phyloP scores from a whole-genome alignment of 164 flowering plant genomes.

The Liriodendron chinense region DNA sequence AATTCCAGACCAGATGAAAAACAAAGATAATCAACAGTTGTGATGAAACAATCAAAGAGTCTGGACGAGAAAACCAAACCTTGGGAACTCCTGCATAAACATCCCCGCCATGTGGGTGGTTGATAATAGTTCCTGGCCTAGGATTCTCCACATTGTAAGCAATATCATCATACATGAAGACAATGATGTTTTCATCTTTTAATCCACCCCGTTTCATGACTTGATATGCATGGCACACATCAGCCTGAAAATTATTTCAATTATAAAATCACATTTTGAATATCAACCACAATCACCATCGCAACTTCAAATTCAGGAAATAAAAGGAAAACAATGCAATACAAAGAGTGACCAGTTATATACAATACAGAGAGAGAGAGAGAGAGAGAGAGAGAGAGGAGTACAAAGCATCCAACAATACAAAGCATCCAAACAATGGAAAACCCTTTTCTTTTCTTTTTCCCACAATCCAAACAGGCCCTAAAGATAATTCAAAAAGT shows the following conservation, averaged over 20 bases:
- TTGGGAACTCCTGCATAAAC: conserved; percentile 87
- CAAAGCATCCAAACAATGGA: too few relatives aligned
- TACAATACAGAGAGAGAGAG: too few relatives aligned
- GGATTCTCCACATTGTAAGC: conserved; percentile 74
- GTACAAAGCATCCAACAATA: too few relatives aligned
- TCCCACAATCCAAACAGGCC: too few relatives aligned
- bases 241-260: conserved; percentile 42
- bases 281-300: too few relatives aligned
- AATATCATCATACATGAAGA: conserved; percentile 92
- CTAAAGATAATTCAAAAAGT: too few relatives aligned
- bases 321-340: too few relatives aligned
- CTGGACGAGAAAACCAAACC: conserved; percentile 34
- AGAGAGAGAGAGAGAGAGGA: too few relatives aligned
- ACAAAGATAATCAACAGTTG: neutral
- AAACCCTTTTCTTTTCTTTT: too few relatives aligned
- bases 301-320: too few relatives aligned
- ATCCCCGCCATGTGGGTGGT: conserved; percentile 71
- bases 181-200: conserved; percentile 84
- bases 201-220: conserved; percentile 72
- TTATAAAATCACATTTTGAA: too few relatives aligned
- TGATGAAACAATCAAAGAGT: neutral
- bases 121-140: conserved; percentile 73
- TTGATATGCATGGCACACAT: conserved; percentile 94
- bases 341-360: too few relatives aligned
- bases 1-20: neutral